Evolutionary conservation across 306 rosid genomes (phyloP).

Genomic region (Adenanthera pavonina): DNA sequence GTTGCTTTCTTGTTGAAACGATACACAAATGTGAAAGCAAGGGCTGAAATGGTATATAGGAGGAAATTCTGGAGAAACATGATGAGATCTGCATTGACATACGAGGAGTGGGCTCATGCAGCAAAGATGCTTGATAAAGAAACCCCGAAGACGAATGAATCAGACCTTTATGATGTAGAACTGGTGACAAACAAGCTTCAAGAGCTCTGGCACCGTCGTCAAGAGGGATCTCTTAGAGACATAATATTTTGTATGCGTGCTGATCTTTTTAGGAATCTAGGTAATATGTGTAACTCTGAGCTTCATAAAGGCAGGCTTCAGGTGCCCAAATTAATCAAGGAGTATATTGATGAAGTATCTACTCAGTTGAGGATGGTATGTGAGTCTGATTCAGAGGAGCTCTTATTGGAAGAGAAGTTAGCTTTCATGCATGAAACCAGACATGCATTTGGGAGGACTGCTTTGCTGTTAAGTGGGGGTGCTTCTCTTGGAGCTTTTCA

Average conservation of each 20-base stretch:
- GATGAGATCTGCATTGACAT: slow-evolving; percentile 84
- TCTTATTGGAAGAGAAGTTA: slow-evolving; percentile 74
- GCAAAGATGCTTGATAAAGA: slow-evolving; percentile 93
- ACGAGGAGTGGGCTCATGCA: slow-evolving; percentile 96
- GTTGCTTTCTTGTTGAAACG: slow-evolving; percentile 78
- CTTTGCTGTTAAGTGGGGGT: slow-evolving; percentile 89
- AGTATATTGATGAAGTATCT: slow-evolving; percentile 81
- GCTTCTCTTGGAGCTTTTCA: slow-evolving; percentile 91
- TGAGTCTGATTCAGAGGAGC: slow-evolving; percentile 78
- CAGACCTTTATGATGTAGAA: slow-evolving; percentile 75
- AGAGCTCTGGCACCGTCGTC: slow-evolving; percentile 80
- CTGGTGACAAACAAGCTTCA: slow-evolving; percentile 75
- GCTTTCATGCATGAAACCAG: slow-evolving; percentile 91
- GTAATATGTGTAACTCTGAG: slow-evolving; percentile 84
- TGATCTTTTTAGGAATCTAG: slow-evolving; percentile 83
- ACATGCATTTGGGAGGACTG: slow-evolving; percentile 90
- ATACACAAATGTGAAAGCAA: slow-evolving; percentile 67
- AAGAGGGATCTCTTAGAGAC: slow-evolving; percentile 72
- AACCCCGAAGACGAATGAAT: slow-evolving; percentile 75
- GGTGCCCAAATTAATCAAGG: slow-evolving; percentile 78
- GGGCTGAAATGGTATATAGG: slow-evolving; percentile 78
- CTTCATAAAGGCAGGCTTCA: slow-evolving; percentile 88
- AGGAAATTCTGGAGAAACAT: slow-evolving; percentile 89
- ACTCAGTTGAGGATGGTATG: slow-evolving; percentile 86
- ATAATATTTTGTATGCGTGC: slow-evolving; percentile 86